A percentile compares a stretch with the other conserved stretches of the same genome.
Conservation (phyloP, 176 grass and related monocot species). For the Oropetium thomaeum region DNA sequence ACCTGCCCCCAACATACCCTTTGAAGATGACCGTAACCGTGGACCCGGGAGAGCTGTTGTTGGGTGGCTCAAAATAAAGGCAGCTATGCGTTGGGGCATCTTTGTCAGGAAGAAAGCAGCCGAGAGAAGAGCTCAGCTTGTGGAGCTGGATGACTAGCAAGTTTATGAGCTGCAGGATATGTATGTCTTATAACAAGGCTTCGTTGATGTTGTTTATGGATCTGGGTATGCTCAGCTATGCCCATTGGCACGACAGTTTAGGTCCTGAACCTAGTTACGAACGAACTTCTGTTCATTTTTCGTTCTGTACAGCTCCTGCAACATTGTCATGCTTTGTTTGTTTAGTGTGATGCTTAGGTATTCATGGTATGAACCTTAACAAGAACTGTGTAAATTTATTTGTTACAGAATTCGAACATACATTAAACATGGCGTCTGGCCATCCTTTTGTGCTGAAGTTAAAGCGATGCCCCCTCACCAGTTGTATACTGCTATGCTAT, state of each 20-base stretch:
- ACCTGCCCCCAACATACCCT: conserved; percentile 46
- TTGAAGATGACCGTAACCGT: conserved; percentile 48
- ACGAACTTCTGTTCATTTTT: background rate
- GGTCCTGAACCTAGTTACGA: conserved; percentile 17
- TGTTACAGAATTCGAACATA: conserved; percentile 14
- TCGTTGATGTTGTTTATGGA: conserved; percentile 18
- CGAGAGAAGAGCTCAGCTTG: conserved; percentile 94
- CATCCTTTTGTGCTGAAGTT: background rate
- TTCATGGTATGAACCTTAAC: conserved; percentile 16
- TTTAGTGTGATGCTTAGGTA: conserved; percentile 30
- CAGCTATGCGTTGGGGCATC: conserved; percentile 98
- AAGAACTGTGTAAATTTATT: conserved; percentile 39
- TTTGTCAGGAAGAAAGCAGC: conserved; percentile 98
- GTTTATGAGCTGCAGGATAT: background rate
- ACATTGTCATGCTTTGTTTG: conserved; percentile 27
- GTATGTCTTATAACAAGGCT: conserved; percentile 17
- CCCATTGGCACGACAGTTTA: conserved; percentile 24
- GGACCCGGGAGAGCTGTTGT: conserved; percentile 78
- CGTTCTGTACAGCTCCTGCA: conserved; percentile 35
- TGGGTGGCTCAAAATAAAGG: conserved; percentile 98
- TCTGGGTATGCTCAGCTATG: conserved; percentile 1
- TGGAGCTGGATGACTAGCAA: conserved; percentile 85
- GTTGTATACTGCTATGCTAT: no score
- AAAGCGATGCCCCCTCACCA: background rate
- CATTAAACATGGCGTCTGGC: conserved; percentile 5